Evolutionary conservation across 2,329 filamentous ascomycete species (phyloP), one percentile per base, ranked within the genome.

Genomic region (Pestalotiopsis sp.): DNA sequence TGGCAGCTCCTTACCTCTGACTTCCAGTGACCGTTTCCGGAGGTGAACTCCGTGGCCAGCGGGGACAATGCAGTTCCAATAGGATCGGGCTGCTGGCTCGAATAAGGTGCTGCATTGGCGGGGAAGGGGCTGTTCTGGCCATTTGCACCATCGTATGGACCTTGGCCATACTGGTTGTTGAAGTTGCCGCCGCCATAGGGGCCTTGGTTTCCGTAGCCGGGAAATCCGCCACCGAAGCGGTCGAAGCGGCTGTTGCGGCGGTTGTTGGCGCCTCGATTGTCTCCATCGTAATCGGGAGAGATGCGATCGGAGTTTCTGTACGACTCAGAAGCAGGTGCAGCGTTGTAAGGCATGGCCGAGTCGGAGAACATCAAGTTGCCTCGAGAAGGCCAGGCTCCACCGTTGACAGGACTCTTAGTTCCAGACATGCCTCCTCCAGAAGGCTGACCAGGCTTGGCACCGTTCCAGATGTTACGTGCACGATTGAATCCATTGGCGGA

Each of bases 11-110:
- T 76, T 77, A 86, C 86, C 81, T 52, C 86, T 73, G 79, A 81
- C 76, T 88, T 89, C 90, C 84, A 91, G 59, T 75, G 80, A 65
- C 78, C 78, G 72, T 76, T 77, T 66, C 76, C 79, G 31, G 76
- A 70, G 13, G 89, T 93, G 73, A 94, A 94, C 76, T 94, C 92
- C 4, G 88, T 90, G 31, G 92, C 92, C 72, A 92, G 89, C 13
- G 92, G 91, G 20, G 92, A 93, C 57, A 94, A 83, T 7, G 90
- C 85, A 20, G 90, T 92, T 31, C 90, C 79, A 69, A 74, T 75
- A 67, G 74, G 72, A 7, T 69, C 70, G 27, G 74, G 73, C 12
- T 75, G 75, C 64, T 76, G 77, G 70, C 61, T 71, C 60, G 73
- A 66, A 70, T 75, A 78, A 66, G 73, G 70, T 49, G 72, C 75